A percentile compares a stretch with the other conserved stretches of the same genome.
phyloP scores from a whole-genome alignment of 2,329 filamentous ascomycete species.

The Colletotrichum chlorophyti region DNA sequence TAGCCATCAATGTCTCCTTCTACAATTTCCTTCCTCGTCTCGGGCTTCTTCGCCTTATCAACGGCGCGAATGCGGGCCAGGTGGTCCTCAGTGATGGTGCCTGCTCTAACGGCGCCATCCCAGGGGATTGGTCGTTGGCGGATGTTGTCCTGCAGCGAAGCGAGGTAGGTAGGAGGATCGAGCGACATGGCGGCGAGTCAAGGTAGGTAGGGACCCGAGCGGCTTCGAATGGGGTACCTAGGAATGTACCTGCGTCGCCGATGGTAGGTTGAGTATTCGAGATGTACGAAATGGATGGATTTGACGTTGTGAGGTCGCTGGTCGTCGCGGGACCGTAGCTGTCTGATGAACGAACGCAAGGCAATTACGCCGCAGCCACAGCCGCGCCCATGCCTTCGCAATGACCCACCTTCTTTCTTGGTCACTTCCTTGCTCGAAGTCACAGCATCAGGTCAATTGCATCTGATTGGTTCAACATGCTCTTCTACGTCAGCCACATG shows the following conservation, averaged over 20 bases:
- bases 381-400: conserved; percentile 12
- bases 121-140: conserved; percentile 94
- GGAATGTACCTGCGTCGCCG: conserved; percentile 26
- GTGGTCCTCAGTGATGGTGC: conserved; percentile 92
- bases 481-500: conserved; percentile 18
- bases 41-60: conserved; percentile 88
- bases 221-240: conserved; percentile 14
- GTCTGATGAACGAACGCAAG: conserved; percentile 23
- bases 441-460: conserved; percentile 16
- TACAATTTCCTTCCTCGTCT: conserved; percentile 83
- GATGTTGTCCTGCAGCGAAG: conserved; percentile 94
- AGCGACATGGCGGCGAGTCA: conserved; percentile 72
- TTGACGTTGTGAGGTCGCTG: conserved; percentile 13
- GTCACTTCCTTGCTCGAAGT: conserved; percentile 21
- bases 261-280: conserved; percentile 6
- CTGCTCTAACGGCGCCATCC: conserved; percentile 93
- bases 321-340: conserved; percentile 25
- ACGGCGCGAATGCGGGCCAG: conserved; percentile 95
- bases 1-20: conserved; percentile 83
- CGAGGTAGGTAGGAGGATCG: conserved; percentile 85
- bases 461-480: conserved; percentile 13
- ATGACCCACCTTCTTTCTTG: conserved; percentile 11
- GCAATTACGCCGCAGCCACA: conserved; percentile 15
- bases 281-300: conserved; percentile 21
- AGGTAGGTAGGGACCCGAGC: conserved; percentile 17